These are phyloP conservation scores for Aspergillus cejpii DNA, from an alignment of 2,329 filamentous ascomycete genomes.

Conservation along the genomic window DNA sequence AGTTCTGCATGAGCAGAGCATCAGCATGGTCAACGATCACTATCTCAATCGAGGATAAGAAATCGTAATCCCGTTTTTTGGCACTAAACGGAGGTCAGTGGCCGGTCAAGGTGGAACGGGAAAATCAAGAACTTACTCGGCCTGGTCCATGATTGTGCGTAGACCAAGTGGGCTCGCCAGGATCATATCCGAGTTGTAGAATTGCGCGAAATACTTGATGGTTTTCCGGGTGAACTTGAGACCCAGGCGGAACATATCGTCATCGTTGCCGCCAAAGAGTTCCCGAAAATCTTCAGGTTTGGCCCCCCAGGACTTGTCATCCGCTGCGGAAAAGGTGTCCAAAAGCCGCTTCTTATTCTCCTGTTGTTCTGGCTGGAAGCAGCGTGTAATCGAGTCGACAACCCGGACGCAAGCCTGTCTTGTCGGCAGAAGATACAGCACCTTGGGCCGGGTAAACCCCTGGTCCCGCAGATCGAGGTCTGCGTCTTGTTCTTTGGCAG, in stretches of 20 bases:
- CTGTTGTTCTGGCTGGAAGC: slow-evolving; percentile 80
- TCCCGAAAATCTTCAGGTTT: slow-evolving; percentile 83
- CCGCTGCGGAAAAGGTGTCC: slow-evolving; percentile 67
- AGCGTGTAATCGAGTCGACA: slow-evolving; percentile 66
- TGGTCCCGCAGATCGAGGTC: slow-evolving; percentile 80
- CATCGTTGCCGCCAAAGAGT: slow-evolving; percentile 88
- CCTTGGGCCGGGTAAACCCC: slow-evolving; percentile 90
- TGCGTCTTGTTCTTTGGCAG: slow-evolving; percentile 59
- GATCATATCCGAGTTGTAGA: slow-evolving; percentile 95
- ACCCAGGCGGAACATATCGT: slow-evolving; percentile 95
- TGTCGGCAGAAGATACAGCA: slow-evolving; percentile 83
- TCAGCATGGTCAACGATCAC: slow-evolving; percentile 88
- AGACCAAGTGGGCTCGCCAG: slow-evolving; percentile 84
- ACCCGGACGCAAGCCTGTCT: slow-evolving; percentile 75
- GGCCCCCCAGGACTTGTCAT: slow-evolving; percentile 62
- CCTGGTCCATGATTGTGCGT: slow-evolving; percentile 79
- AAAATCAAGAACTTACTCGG: slow-evolving; percentile 48
- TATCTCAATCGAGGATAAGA: slow-evolving; percentile 87
- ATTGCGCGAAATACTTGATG: slow-evolving; percentile 87
- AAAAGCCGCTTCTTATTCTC: slow-evolving; percentile 92
- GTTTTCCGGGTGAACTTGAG: slow-evolving; percentile 96
- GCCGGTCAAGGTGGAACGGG: neutral
- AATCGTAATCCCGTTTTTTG: slow-evolving; percentile 74
- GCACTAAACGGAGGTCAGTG: slow-evolving; percentile 33
- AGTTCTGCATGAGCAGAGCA: slow-evolving; percentile 94